Percentiles rank a stretch among this genome's conserved stretches.
Evolutionary conservation across 192 early-diverging fungal genomes (phyloP).

Genomic region (Neocallimastix lanati): DNA sequence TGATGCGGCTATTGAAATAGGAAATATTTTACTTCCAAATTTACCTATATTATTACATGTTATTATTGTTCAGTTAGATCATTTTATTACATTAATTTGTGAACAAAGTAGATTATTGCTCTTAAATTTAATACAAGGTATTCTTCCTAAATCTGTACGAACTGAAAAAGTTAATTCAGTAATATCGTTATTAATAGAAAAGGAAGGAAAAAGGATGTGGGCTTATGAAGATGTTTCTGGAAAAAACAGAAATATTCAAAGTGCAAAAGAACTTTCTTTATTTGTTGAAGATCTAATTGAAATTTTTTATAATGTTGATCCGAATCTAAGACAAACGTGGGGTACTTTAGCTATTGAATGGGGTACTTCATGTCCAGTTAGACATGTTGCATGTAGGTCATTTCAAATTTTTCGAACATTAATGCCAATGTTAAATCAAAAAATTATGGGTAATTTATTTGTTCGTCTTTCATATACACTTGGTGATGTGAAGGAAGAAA

Average conservation of each 20-base stretch:
- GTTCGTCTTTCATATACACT: conserved; percentile 56
- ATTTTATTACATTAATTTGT: conserved; percentile 51
- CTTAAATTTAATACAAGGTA: conserved; percentile 56
- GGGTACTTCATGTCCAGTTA: conserved; percentile 66
- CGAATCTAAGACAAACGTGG: conserved; percentile 44
- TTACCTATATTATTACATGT: conserved; percentile 55
- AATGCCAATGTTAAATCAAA: conserved; percentile 46
- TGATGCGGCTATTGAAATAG: conserved; percentile 63
- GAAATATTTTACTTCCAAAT: conserved; percentile 32
- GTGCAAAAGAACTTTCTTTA: conserved; percentile 10
- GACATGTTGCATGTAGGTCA: conserved; percentile 68
- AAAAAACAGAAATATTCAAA: conserved; percentile 17
- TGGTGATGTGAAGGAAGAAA: conserved; percentile 50
- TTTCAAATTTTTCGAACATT: conserved; percentile 64
- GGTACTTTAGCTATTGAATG: conserved; percentile 60
- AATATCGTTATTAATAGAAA: conserved; percentile 24
- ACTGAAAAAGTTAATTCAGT: conserved; percentile 21
- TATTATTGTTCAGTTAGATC: conserved; percentile 68
- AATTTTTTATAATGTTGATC: conserved; percentile 17
- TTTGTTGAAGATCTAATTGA: conserved; percentile 22
- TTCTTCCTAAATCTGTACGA: conserved; percentile 20
- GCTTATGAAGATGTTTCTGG: conserved; percentile 57
- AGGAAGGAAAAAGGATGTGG: conserved; percentile 64
- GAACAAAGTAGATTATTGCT: conserved; percentile 56
- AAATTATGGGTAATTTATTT: conserved; percentile 60